Base-by-base conservation (phyloP, 345 rosid species). In the Garcia nutans region DNA sequence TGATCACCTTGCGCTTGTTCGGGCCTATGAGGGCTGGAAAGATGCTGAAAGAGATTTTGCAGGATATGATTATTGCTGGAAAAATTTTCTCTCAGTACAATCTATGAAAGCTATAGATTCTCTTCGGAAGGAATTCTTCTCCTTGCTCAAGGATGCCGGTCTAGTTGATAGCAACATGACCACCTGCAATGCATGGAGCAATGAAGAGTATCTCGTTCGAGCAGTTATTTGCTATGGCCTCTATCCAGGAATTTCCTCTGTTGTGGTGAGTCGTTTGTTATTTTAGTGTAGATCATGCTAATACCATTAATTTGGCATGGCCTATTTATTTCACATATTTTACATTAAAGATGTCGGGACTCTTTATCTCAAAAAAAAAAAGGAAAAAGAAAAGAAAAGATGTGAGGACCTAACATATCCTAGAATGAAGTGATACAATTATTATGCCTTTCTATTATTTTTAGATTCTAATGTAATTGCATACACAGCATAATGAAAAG, bases 21-120 rank as follows among this genome's bases (percentile, higher is more conserved):
- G 94, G 69, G 97, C 97, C 72, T 92, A 87, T 33, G 89, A 92
- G 75, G 96, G 97, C 79, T 92, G 97, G 97, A 85, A 79, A 82
- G 91, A 83, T 68, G 97, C 97, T 72, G 99, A 95, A 77, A 80
- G 61, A 70, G 86, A 87, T 78, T 83, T 85, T 83, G 82, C 88
- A 69, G 93, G 90, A 45, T 87, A 88, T 75, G 99, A 95, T 23
- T 95, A 86, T 79, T 92, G 99, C 84, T 95, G 99, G 97, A 92
- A 83, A 77, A 90, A 92, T 80, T 92, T 92, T 81, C 91, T 95
- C 31, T 95, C 99, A 16, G 71, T 76, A 3, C 99, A 90, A 80
- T 91, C 97, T 61, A 85, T 92, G 96, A 95, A 90, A 82, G 97
- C 92, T 61, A 89, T 95, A 64, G 97, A 95, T 83, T 86, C 97